Evolutionary conservation across 305 asterid species (phyloP), one percentile per base, ranked within the genome.

Genomic region (Stenogyne calaminthoides): DNA sequence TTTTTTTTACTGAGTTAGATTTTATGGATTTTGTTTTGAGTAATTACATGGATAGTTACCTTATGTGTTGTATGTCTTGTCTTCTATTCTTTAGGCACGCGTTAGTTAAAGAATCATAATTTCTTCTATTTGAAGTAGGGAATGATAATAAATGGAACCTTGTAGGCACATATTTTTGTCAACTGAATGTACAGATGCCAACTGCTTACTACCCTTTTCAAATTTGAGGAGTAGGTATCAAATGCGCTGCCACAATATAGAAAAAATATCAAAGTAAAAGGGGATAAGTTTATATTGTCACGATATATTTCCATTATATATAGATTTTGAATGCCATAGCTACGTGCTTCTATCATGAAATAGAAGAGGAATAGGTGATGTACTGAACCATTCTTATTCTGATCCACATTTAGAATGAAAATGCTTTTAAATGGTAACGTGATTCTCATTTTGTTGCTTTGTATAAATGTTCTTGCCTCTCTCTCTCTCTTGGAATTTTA

Each of bases 141-240:
- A 44, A 12, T 64, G 52, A 39, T 54, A 67, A 36, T 69, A 47
- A 49, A 34, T 71, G 25, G 42, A 69, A 75, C 73, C 7, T 67
- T 5, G 19, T 8, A 2, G 36, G 15, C 56, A 20, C 19, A 12
- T 56, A 22, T 52, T 34, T 56, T 55, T 32, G 25, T 74, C 51
- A 7, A 5, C 47, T 15, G 34, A 57, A 12, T 42, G 14, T 65
- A 25, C 67, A 64, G 52, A 32, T 72, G 27, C 14, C 42, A 61
- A 10, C 60, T 61, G 40, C 10, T 65, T 34, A 22, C 55, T 46
- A 14, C 19, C 8, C 42, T 6, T 59, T 49, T 27, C 32, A 59
- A 67, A 67, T 60, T 20, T 47, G 27, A 44, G 39, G 52, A 47
- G 51, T 27, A 47, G 70, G 32, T 44, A 63, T 63, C n/a, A 18